Base-by-base conservation (phyloP, 345 rosid species). In the Populus deltoides region DNA sequence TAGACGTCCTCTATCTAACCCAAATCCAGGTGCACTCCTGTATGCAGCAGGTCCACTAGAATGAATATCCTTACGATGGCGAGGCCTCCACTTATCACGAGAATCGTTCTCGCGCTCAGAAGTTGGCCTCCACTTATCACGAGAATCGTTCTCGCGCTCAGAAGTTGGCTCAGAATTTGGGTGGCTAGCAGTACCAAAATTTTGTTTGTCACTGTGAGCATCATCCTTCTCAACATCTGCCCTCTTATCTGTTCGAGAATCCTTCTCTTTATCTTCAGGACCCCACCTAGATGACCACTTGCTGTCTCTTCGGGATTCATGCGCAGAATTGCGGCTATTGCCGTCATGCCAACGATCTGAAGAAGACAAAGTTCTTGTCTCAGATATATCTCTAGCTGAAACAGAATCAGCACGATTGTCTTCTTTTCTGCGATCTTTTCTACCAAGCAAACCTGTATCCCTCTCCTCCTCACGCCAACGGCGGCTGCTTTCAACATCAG, bases 281-380 rank as follows among this genome's bases (percentile, higher is more conserved):
- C 99, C 98, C 99, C 98, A 96, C 71, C 98, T 89, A 22, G 97
- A 91, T 29, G 97, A 88, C 99, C 98, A 96, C 77, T 96, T 96
- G 84, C 83, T 88, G 80, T 96, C 98, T 55, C 99, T 88, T 12
- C 97, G 88, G 51, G 96, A 49, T 81, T 95, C 98, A 82, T 84
- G 84, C 82, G 89, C 89, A 81, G 89, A 80, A 82, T 68, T 88
- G 80, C 94, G 95, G 80, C 82, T 78, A 74, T 71, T 84, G 71
- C 75, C 81, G 76, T 93, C 98, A 75, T 83, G 79, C 97, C 97
- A 86, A 81, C 92, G 87, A 82, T 92, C 98, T 68, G 93, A 78
- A 81, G 92, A 82, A 7, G 91, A 81, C 77, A 85, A 68, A 57
- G 82, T 59, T 86, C 90, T 92, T 65, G 22, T 83, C 43, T 93